Evolutionary conservation across 306 rosid genomes (phyloP), one percentile per base, ranked within the genome.

Genomic region (Lagenaria siceraria): DNA sequence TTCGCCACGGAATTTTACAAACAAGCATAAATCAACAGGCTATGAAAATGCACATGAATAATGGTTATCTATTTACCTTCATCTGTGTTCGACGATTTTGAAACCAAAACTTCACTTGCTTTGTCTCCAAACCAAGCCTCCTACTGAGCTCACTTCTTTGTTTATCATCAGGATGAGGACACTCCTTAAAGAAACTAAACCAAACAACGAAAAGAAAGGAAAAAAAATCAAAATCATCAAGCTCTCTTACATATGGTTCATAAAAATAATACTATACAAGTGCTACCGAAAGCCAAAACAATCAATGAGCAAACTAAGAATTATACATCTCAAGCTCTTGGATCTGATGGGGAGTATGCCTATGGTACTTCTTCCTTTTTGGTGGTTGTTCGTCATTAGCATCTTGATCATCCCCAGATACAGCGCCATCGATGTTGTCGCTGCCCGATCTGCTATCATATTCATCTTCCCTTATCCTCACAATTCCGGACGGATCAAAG

Each of bases 61-160:
- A 33, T 7, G 40, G 22, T 54, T n/a, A 77, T 52, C 9, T 52
- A 78, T 31, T 58, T 61, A 92, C 98, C 96, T 95, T 95, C 98
- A 92, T 85, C 52, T 95, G 98, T 10, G 98, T 95, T 79, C 98
- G 83, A 4, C 97, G 76, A 52, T 95, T 95, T 79, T 95, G 98
- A 82, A 95, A 95, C 98, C 98, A 95, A 81, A 95, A 95, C 80
- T 95, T 95, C 69, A 95, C 92, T 88, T 95, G 97, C 88, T 92
- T 92, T 11, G 77, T 70, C 83, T 87, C 96, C 90, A 92, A 84
- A 78, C 84, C 51, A 78, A 92, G 96, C 78, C 85, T 88, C 83
- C 66, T 84, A 49, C 97, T 87, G 48, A 95, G 93, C 24, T 92
- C 98, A 29, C 77, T 51, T 68, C 98, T 86, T 81, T 95, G 98